These are phyloP conservation scores for Trifolium repens DNA, from an alignment of 306 rosid genomes.

Conservation along the genomic window DNA sequence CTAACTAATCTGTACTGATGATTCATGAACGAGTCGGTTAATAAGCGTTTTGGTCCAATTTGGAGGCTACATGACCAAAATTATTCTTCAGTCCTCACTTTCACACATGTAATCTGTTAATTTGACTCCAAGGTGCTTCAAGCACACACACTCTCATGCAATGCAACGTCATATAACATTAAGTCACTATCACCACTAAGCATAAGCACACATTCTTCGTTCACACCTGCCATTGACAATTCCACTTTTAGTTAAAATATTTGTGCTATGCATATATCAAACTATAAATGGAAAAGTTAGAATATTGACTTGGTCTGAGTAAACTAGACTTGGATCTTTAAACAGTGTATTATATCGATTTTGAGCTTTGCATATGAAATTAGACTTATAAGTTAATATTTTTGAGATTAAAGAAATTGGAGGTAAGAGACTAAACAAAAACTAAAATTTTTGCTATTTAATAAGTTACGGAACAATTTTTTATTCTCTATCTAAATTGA, in stretches of 20 bases:
- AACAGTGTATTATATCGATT: no score
- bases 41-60: constrained; percentile 14
- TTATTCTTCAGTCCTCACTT: neutral
- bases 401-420: no score
- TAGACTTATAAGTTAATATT: no score
- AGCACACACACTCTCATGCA: neutral
- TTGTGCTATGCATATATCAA: neutral
- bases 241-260: neutral
- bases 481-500: no score
- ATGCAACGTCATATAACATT: neutral
- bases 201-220: neutral
- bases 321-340: no score
- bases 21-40: neutral
- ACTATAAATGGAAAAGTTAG: neutral
- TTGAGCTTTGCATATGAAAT: no score
- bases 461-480: no score
- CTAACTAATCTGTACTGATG: no score
- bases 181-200: neutral
- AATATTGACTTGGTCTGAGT: neutral
- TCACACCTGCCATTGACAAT: neutral
- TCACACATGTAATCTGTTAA: neutral
- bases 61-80: constrained; percentile 18
- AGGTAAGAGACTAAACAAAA: no score
- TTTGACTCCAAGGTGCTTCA: constrained; percentile 9
- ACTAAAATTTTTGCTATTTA: no score